phyloP scores from a whole-genome alignment of 2,329 filamentous ascomycete species.

The Tolypocladium endophyticum region DNA sequence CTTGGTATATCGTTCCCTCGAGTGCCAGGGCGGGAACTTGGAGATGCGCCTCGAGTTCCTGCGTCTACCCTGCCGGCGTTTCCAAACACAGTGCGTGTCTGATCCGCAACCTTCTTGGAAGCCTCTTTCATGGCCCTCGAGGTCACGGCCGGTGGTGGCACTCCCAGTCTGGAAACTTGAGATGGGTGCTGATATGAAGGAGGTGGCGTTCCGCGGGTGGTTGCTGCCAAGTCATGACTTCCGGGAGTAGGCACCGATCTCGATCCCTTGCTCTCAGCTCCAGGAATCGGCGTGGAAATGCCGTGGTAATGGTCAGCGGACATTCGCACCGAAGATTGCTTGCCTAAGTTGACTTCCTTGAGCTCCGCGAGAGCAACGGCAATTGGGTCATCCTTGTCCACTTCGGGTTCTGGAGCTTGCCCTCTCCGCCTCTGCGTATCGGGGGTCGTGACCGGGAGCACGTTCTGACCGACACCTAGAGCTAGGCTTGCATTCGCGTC shows the following conservation, averaged over 20 bases:
- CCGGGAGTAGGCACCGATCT: conserved; percentile 50
- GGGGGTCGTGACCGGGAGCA: conserved; percentile 81
- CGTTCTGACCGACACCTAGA: conserved; percentile 89
- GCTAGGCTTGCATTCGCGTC: conserved; percentile 89
- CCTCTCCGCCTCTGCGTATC: conserved; percentile 40
- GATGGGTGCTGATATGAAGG: conserved; percentile 65
- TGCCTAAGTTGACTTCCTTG: conserved; percentile 66
- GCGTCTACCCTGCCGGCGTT: conserved; percentile 21
- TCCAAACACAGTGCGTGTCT: conserved; percentile 71
- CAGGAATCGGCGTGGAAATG: conserved; percentile 70
- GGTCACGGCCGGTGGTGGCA: conserved; percentile 85
- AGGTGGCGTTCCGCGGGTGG: conserved; percentile 66
- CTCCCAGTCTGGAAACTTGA: conserved; percentile 67
- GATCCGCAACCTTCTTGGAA: conserved; percentile 75
- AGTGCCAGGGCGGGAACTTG: conserved; percentile 45
- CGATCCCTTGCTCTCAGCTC: conserved; percentile 27
- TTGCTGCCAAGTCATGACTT: conserved; percentile 34
- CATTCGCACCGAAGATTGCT: conserved; percentile 71
- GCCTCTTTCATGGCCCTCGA: conserved; percentile 93
- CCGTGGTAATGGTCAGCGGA: conserved; percentile 95
- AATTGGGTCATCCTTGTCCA: conserved; percentile 73
- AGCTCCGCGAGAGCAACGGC: conserved; percentile 86
- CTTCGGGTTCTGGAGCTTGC: conserved; percentile 22
- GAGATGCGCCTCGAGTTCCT: conserved; percentile 19
- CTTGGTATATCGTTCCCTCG: conserved; percentile 49